Base-by-base conservation (phyloP, 2,329 filamentous ascomycete genomes). In the Ophiostoma quercus region DNA sequence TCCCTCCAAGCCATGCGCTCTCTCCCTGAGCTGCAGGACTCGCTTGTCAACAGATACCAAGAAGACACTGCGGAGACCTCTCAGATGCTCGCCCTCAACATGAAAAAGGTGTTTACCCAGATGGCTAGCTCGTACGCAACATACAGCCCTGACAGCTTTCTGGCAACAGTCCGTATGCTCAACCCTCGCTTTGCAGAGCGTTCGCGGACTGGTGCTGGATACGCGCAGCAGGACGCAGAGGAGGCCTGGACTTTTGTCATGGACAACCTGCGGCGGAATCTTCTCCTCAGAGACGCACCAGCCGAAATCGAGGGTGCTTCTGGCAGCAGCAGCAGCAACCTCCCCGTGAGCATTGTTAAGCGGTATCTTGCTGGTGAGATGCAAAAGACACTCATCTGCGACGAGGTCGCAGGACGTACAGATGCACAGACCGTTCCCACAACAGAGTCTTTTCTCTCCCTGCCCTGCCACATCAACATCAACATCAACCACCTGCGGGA, bases 211-310 rank as follows among this genome's bases (percentile, higher is more conserved):
- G 91, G 92, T 29, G 84, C 90, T 71, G 93, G 92, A 7, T 98
- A 90, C 77, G 94, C 95, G n/a, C 95, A 99, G 80, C 95, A 99
- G 80, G 95, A 99, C 81, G 95, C 95, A 0, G 95, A 99, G 79
- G 95, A 99, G 79, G 95, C 94, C 66, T 99, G 94, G 93, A 95
- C 94, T 25, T 94, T 98, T 78, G 96, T 99, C 72, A 82, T 99
- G 6, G 88, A 90, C 63, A 91, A 94, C 76, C 82, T 99, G 51
- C 88, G 90, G 72, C 87, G 91, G 76, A 94, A 92, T 77, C 81
- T 98, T 67, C 89, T 88, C 77, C 80, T 91, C 73, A 88, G 87
- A 75, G 84, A 85, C n/a, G 62, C 19, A 39, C 19, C 62, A 9
- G 32, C 32, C 9, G 77, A 77, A 4, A 12, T 47, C 25, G 63